Evolutionary conservation across 202 grass and related monocot species (phyloP).

Genomic region (Sporobolus alterniflorus): DNA sequence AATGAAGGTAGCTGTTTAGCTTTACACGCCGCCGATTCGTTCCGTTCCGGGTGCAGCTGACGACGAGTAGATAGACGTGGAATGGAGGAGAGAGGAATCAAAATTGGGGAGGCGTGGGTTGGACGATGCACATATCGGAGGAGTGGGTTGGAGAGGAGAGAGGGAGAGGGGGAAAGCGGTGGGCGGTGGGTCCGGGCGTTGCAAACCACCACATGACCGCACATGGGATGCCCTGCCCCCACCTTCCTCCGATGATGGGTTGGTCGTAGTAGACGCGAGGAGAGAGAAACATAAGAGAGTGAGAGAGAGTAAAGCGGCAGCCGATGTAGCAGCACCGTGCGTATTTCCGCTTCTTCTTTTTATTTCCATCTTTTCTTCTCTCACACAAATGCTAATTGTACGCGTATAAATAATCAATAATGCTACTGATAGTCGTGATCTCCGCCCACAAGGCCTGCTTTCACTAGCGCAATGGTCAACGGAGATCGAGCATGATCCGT

Average conservation of each 20-base stretch:
- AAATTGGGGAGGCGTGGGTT: not conserved
- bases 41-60: not conserved
- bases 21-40: too few relatives aligned
- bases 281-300: too few relatives aligned
- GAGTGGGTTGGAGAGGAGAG: slow-evolving; percentile 13
- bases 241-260: not conserved
- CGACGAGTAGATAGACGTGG: slow-evolving; percentile 10
- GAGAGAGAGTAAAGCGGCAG: not conserved
- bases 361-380: not conserved
- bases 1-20: too few relatives aligned
- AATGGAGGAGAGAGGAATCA: not conserved
- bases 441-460: too few relatives aligned
- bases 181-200: slow-evolving; percentile 59
- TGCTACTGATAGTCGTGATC: too few relatives aligned
- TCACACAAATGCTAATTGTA: too few relatives aligned
- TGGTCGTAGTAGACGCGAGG: not conserved
- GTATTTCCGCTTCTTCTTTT: not conserved
- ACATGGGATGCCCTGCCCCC: slow-evolving; percentile 66
- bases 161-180: slow-evolving; percentile 24
- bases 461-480: slow-evolving; percentile 1
- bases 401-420: not conserved
- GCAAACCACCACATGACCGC: slow-evolving; percentile 95
- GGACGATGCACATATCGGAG: slow-evolving; percentile 15
- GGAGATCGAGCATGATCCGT: not conserved
- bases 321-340: not conserved